These are phyloP conservation scores for Helenozyma rhizophorensis DNA, from an alignment of 805 yeast genomes.

Conservation along the genomic window DNA sequence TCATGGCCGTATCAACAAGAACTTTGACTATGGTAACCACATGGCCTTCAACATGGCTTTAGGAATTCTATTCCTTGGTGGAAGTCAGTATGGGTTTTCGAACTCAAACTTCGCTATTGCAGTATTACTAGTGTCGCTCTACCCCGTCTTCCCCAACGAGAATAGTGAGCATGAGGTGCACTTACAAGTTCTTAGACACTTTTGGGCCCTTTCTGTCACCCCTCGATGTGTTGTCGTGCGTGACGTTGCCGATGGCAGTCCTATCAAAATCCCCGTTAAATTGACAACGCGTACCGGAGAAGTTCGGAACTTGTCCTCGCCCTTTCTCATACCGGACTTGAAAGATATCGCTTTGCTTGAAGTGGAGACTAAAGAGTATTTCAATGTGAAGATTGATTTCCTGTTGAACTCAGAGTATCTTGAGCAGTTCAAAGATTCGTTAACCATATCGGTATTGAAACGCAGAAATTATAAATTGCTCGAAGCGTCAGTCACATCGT, in stretches of 20 bases:
- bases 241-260: constrained; percentile 58
- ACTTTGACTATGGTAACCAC: constrained; percentile 59
- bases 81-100: constrained; percentile 83
- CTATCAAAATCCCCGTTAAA: constrained; percentile 45
- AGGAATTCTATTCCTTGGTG: constrained; percentile 86
- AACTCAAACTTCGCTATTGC: constrained; percentile 64
- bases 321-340: constrained; percentile 65
- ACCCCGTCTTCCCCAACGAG: constrained; percentile 63
- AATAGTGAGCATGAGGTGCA: constrained; percentile 51
- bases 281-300: constrained; percentile 38
- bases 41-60: constrained; percentile 77
- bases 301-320: constrained; percentile 40
- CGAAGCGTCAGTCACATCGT: constrained; percentile 26
- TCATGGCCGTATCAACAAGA: constrained; percentile 53
- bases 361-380: constrained; percentile 46
- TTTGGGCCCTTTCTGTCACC: constrained; percentile 84
- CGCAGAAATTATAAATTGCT: constrained; percentile 38
- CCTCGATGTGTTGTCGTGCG: constrained; percentile 76
- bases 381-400: constrained; percentile 48
- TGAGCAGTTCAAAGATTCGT: constrained; percentile 37
- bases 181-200: constrained; percentile 79
- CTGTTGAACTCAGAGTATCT: constrained; percentile 37
- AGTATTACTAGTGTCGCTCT: constrained; percentile 64
- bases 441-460: constrained; percentile 51
- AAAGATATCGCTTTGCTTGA: constrained; percentile 44